These are phyloP conservation scores for Sporopachydermia cereana DNA, from an alignment of 1,139 yeast species.

Conservation along the genomic window DNA sequence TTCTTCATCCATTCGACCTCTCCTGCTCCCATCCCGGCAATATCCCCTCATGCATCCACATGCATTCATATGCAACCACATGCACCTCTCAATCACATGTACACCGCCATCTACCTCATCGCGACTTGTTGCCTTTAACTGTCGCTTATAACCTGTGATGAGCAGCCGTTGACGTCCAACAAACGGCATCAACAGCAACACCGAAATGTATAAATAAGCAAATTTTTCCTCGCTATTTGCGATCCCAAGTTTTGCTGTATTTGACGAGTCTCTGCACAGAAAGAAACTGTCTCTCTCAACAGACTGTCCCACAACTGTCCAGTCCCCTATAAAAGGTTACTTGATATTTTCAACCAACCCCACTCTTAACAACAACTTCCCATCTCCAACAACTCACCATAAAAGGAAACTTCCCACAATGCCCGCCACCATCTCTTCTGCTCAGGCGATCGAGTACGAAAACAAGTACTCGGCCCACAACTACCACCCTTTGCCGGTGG, in stretches of 20 bases:
- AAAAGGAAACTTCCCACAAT: constrained; percentile 18
- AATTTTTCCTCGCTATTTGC: too few species aligned
- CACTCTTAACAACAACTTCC: background rate
- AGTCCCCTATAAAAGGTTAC: background rate
- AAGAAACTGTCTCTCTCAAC: too few species aligned
- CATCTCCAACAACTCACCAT: background rate
- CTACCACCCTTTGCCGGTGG: constrained; percentile 95
- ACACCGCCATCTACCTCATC: background rate
- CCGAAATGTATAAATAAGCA: too few species aligned
- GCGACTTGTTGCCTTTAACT: constrained; percentile 6
- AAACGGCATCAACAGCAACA: too few species aligned
- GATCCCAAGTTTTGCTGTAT: too few species aligned
- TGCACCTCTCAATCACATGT: too few species aligned
- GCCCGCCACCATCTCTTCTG: constrained; percentile 42
- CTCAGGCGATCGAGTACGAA: constrained; percentile 59
- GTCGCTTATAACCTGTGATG: too few species aligned
- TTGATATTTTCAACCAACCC: background rate
- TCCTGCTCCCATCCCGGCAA: background rate
- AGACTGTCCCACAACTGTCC: background rate
- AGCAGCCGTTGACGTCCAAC: too few species aligned
- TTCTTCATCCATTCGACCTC: background rate
- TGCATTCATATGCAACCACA: background rate
- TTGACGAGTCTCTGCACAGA: too few species aligned
- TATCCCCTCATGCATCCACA: background rate
- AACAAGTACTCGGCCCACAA: constrained; percentile 85